phyloP scores from a whole-genome alignment of 768 basidiomycete species.

The Lyophyllum shimeji region DNA sequence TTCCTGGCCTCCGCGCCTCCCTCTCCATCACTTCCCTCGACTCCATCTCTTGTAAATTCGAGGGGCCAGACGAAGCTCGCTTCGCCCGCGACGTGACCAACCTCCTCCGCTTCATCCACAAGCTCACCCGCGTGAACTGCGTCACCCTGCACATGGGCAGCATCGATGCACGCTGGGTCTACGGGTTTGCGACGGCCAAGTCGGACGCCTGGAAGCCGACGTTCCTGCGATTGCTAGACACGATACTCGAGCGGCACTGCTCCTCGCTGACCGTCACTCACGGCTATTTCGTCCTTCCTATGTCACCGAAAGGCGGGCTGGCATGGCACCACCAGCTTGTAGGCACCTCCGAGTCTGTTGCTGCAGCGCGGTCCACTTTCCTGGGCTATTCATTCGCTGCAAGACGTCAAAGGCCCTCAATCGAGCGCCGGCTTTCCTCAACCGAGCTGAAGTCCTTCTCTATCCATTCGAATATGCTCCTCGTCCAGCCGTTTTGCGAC shows the following conservation, averaged over 20 bases:
- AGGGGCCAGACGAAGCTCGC: slow-evolving; percentile 9
- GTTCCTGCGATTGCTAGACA: slow-evolving; percentile 16
- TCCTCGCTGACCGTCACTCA: slow-evolving; percentile 15
- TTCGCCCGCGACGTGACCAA: slow-evolving; percentile 17
- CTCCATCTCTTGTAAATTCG: slow-evolving; percentile 19
- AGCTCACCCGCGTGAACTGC: slow-evolving; percentile 9
- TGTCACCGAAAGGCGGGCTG: not conserved
- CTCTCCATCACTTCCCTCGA: slow-evolving; percentile 19
- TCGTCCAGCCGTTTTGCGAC: slow-evolving; percentile 19
- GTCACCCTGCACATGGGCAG: slow-evolving; percentile 19
- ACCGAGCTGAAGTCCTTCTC: slow-evolving; percentile 14
- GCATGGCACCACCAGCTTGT: not conserved
- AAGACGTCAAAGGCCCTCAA: not conserved
- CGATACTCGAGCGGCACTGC: slow-evolving; percentile 16
- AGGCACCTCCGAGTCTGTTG: not conserved
- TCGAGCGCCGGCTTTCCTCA: not conserved
- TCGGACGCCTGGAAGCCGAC: slow-evolving; percentile 16
- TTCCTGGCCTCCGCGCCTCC: slow-evolving; percentile 18
- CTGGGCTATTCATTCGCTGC: slow-evolving; percentile 1
- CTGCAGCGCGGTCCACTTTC: slow-evolving; percentile 1
- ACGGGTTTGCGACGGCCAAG: slow-evolving; percentile 17
- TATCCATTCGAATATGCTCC: slow-evolving; percentile 19
- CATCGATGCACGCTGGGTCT: slow-evolving; percentile 21
- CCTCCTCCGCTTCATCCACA: slow-evolving; percentile 16
- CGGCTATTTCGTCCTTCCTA: slow-evolving; percentile 18